These are phyloP conservation scores for Fusarium sp. DNA, from an alignment of 2,329 filamentous ascomycete genomes.

Conservation along the genomic window DNA sequence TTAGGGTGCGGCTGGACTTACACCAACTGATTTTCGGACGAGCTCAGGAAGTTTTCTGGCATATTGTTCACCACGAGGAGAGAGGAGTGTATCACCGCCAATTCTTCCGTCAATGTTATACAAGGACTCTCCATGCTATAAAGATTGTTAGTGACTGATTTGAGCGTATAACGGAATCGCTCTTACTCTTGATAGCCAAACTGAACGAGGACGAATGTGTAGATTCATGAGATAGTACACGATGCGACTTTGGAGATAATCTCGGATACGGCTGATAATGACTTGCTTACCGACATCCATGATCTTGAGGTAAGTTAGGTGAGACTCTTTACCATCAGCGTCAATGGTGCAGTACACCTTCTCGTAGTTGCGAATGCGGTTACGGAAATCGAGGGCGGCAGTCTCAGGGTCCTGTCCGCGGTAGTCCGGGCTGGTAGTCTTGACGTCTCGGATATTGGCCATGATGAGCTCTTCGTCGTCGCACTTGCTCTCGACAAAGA, in stretches of 20 bases:
- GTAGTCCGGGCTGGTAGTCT: conserved; percentile 96
- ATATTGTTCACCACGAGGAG: conserved; percentile 86
- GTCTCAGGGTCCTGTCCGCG: conserved; percentile 91
- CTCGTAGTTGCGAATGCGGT: conserved; percentile 96
- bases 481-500: conserved; percentile 97
- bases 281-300: conserved; percentile 96
- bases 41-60: conserved; percentile 85
- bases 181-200: conserved; percentile 92
- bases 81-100: conserved; percentile 89
- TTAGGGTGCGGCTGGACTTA: conserved; percentile 55
- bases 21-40: conserved; percentile 85
- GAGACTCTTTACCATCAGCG: conserved; percentile 78
- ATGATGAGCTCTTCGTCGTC: conserved; percentile 96
- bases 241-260: conserved; percentile 94
- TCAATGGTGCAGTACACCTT: conserved; percentile 96
- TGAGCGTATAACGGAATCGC: neutral
- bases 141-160: conserved; percentile 5
- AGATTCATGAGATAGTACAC: conserved; percentile 99
- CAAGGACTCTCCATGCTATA: conserved; percentile 89
- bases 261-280: conserved; percentile 96
- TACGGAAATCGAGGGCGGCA: conserved; percentile 90
- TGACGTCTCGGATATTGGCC: conserved; percentile 97
- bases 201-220: conserved; percentile 94
- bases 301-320: conserved; percentile 95
- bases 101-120: conserved; percentile 93